phyloP scores from a whole-genome alignment of 2,329 filamentous ascomycete species.

The Mollisia scopiformis region DNA sequence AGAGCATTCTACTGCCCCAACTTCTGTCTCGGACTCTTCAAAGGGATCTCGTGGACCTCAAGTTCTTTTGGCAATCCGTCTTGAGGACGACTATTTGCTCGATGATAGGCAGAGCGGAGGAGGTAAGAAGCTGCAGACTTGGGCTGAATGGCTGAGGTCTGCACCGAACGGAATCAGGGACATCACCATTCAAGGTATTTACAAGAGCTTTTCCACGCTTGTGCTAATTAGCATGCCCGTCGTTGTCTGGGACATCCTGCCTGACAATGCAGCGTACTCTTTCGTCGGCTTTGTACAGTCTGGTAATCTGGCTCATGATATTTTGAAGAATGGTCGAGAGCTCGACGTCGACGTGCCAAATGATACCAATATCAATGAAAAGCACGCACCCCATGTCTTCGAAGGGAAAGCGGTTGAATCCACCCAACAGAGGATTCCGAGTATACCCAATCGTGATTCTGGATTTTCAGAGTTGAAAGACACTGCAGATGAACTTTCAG shows the following conservation, averaged over 20 bases:
- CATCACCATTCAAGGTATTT: conserved; percentile 11
- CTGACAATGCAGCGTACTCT: conserved; percentile 12
- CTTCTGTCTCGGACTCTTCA: background rate
- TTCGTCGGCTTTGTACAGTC: conserved; percentile 15
- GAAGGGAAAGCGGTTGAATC: background rate
- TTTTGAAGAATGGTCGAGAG: background rate
- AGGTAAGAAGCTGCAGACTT: conserved; percentile 5
- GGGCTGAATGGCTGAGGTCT: conserved; percentile 4
- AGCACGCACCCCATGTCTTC: background rate
- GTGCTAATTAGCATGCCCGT: conserved; percentile 12
- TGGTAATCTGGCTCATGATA: background rate
- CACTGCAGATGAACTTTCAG: background rate
- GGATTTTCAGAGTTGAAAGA: background rate
- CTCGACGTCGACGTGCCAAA: background rate
- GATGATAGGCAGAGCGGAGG: background rate
- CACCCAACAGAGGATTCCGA: background rate
- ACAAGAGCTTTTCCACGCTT: conserved; percentile 14
- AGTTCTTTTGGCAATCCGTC: conserved; percentile 7
- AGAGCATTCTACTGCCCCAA: background rate
- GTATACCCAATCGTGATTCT: background rate
- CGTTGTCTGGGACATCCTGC: conserved; percentile 13
- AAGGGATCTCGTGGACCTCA: background rate
- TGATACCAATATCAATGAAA: background rate
- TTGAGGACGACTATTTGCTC: conserved; percentile 7
- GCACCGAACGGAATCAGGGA: background rate